Evolutionary conservation across 2,329 filamentous ascomycete genomes (phyloP).

Genomic region (Aspergillus sp.): DNA sequence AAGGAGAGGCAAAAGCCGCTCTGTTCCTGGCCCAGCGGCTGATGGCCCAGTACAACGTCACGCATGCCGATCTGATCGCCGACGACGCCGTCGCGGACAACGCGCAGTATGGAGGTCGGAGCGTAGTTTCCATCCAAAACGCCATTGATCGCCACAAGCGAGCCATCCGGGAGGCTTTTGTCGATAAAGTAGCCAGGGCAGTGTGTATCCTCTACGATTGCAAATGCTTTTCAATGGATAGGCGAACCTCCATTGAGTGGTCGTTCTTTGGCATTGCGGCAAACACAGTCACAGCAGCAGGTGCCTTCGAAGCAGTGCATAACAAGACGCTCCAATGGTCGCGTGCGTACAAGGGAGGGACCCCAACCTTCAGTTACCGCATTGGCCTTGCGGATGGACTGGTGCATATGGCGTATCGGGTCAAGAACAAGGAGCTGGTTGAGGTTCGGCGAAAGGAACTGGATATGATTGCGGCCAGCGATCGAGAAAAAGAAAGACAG

Average conservation of each 20-base stretch:
- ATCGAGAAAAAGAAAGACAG: slow-evolving; percentile 5
- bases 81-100: slow-evolving; percentile 2
- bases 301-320: slow-evolving; percentile 15
- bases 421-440: slow-evolving; percentile 15
- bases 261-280: slow-evolving; percentile 14
- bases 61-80: too few relatives aligned
- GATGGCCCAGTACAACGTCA: too few relatives aligned
- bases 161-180: slow-evolving; percentile 11
- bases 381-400: slow-evolving; percentile 21
- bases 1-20: slow-evolving; percentile 22
- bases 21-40: slow-evolving; percentile 14
- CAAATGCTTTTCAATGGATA: slow-evolving; percentile 11
- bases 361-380: slow-evolving; percentile 19
- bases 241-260: slow-evolving; percentile 5
- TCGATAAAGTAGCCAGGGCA: slow-evolving; percentile 7
- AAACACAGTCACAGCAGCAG: slow-evolving; percentile 14
- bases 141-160: neutral
- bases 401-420: slow-evolving; percentile 14
- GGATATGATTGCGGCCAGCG: slow-evolving; percentile 9
- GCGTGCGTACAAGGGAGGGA: slow-evolving; percentile 16
- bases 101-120: slow-evolving; percentile 10
- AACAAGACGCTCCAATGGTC: slow-evolving; percentile 24
- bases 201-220: slow-evolving; percentile 19
- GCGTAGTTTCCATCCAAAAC: slow-evolving; percentile 9
- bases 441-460: slow-evolving; percentile 14